Conservation (phyloP, 1,139 yeast species). For the Lodderomyces metapsilosis region DNA sequence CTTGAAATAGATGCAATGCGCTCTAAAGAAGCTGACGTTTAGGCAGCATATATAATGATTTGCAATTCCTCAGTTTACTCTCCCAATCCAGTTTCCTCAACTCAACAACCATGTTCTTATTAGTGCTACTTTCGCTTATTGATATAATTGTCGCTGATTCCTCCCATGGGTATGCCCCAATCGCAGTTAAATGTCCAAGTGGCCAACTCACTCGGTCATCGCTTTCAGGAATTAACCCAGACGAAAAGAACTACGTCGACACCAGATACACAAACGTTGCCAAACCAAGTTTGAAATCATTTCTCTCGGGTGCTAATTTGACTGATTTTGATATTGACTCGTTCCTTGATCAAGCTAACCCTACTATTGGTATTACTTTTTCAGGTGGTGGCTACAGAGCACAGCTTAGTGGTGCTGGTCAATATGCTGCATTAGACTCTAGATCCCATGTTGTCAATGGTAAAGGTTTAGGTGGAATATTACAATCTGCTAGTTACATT, state of each 20-base stretch:
- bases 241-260: slow-evolving; percentile 42
- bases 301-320: slow-evolving; percentile 56
- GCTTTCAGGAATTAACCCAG: slow-evolving; percentile 29
- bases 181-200: slow-evolving; percentile 55
- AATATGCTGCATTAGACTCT: slow-evolving; percentile 73
- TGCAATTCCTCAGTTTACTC: too few species aligned
- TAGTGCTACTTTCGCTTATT: neutral
- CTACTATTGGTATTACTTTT: slow-evolving; percentile 54
- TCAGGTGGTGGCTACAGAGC: slow-evolving; percentile 95
- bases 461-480: slow-evolving; percentile 33
- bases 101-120: neutral
- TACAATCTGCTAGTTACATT: slow-evolving; percentile 38
- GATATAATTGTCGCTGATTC: neutral
- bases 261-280: slow-evolving; percentile 51
- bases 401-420: slow-evolving; percentile 89
- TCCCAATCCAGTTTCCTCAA: neutral
- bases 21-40: too few species aligned
- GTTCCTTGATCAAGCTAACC: slow-evolving; percentile 36
- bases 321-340: slow-evolving; percentile 54
- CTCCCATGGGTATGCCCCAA: slow-evolving; percentile 58
- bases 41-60: too few species aligned
- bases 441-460: slow-evolving; percentile 55
- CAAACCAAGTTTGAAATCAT: slow-evolving; percentile 51
- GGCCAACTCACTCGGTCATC: slow-evolving; percentile 9
- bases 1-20: too few species aligned